A percentile compares a stretch with the other conserved stretches of the same genome.
phyloP scores from a whole-genome alignment of 2,329 filamentous ascomycete species.

The Paracoccidioides lutzii region DNA sequence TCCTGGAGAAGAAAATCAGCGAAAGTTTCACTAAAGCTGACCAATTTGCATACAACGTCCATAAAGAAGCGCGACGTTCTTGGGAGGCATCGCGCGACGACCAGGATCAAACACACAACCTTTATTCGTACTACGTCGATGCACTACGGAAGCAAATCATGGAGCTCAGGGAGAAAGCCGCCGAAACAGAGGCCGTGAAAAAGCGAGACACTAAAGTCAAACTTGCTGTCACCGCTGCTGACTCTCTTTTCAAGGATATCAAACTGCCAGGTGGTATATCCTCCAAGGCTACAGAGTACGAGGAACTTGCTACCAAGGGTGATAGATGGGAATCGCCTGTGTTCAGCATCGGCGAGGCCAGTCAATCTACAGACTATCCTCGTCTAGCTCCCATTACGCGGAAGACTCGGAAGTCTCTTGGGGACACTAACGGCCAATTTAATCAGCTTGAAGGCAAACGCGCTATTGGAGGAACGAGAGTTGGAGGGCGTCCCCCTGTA shows the following conservation, averaged over 20 bases:
- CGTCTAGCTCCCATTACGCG: constrained; percentile 40
- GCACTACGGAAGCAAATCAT: constrained; percentile 62
- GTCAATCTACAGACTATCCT: constrained; percentile 60
- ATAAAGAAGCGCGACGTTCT: constrained; percentile 68
- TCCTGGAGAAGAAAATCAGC: constrained; percentile 77
- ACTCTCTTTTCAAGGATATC: constrained; percentile 85
- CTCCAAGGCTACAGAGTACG: constrained; percentile 88
- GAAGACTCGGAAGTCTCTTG: constrained; percentile 41
- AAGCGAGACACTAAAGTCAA: constrained; percentile 58
- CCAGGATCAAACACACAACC: constrained; percentile 62
- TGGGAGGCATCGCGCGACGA: constrained; percentile 52
- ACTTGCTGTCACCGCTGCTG: constrained; percentile 70
- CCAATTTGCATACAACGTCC: constrained; percentile 57
- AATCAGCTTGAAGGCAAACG: background rate
- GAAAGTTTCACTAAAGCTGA: constrained; percentile 69
- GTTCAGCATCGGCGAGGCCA: constrained; percentile 72
- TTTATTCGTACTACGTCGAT: constrained; percentile 72
- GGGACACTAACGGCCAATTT: background rate
- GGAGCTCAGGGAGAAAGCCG: constrained; percentile 65
- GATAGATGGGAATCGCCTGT: constrained; percentile 91
- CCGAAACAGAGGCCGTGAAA: constrained; percentile 49
- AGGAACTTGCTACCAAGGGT: constrained; percentile 72
- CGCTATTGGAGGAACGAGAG: background rate
- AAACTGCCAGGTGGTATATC: constrained; percentile 78
- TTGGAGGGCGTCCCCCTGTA: background rate